A percentile compares a stretch with the other conserved stretches of the same genome.
These are phyloP conservation scores for Mallotus nudiflorus DNA, from an alignment of 345 rosid species.

Conservation along the genomic window DNA sequence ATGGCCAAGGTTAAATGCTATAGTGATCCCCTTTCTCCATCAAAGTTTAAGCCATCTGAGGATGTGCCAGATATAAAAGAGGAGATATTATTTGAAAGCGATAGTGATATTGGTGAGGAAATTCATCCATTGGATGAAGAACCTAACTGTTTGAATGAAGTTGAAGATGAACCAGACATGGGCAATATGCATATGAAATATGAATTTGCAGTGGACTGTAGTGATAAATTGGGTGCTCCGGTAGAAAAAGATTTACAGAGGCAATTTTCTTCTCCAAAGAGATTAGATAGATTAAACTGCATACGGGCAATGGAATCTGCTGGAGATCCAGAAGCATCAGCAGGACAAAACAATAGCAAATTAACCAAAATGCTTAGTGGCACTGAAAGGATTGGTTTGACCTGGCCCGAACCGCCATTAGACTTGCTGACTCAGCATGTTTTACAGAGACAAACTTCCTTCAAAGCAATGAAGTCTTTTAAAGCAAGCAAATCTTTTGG, in stretches of 20 bases:
- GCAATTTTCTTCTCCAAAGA: slow-evolving; percentile 60
- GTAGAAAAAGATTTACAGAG: slow-evolving; percentile 47
- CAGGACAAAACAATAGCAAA: slow-evolving; percentile 29
- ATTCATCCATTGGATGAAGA: slow-evolving; percentile 76
- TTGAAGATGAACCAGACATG: slow-evolving; percentile 15
- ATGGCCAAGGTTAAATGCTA: slow-evolving; percentile 55
- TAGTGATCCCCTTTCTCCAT: slow-evolving; percentile 96
- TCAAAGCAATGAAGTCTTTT: slow-evolving; percentile 56
- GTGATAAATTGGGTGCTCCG: slow-evolving; percentile 31
- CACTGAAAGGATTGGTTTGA: slow-evolving; percentile 70
- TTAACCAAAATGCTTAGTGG: slow-evolving; percentile 63
- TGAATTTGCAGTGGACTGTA: slow-evolving; percentile 12
- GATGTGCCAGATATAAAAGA: slow-evolving; percentile 66
- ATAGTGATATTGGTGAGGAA: slow-evolving; percentile 78
- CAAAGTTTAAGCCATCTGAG: slow-evolving; percentile 66
- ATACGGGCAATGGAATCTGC: slow-evolving; percentile 39
- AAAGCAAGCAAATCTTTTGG: slow-evolving; percentile 54
- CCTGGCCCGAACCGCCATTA: slow-evolving; percentile 90
- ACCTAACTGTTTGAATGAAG: slow-evolving; percentile 24
- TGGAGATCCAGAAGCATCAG: slow-evolving; percentile 18
- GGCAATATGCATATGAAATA: not conserved
- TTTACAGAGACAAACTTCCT: slow-evolving; percentile 62
- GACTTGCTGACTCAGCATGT: slow-evolving; percentile 57
- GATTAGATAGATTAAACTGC: slow-evolving; percentile 65
- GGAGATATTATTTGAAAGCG: slow-evolving; percentile 67